These are phyloP conservation scores for Amoebophrya sp. DNA, from an alignment of 169 alveolate species.

Conservation along the genomic window DNA sequence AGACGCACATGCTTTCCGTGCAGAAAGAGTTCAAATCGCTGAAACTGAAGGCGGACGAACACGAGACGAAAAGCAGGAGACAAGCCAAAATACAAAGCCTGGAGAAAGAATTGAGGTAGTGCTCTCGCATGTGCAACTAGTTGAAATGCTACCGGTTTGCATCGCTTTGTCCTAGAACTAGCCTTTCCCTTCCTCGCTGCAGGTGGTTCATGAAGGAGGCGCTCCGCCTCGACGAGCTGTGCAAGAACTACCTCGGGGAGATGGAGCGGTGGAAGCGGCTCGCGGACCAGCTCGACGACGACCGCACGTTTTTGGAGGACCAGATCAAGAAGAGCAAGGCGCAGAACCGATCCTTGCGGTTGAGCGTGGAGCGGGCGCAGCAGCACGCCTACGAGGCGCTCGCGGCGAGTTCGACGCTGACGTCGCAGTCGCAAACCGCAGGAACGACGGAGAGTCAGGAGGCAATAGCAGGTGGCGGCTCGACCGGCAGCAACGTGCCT, in stretches of 20 bases:
- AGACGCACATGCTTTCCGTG: not conserved
- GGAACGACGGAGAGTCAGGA: not conserved
- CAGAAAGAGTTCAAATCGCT: not conserved
- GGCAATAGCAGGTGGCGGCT: not conserved
- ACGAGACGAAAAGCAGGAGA: not conserved
- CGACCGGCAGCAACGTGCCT: not conserved
- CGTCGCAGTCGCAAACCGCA: not conserved
- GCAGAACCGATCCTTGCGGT: not conserved
- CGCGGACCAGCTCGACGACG: not conserved
- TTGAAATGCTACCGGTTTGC: too few species aligned
- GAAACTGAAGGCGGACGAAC: not conserved
- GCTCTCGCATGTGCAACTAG: too few species aligned
- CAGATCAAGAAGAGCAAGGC: not conserved
- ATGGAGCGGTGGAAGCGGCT: not conserved
- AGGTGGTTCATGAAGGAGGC: not conserved
- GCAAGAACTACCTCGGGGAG: not conserved
- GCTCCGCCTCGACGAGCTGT: not conserved
- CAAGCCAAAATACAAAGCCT: not conserved
- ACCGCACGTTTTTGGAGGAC: not conserved
- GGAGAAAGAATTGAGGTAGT: not conserved
- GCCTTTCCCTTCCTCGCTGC: too few species aligned
- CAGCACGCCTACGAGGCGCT: not conserved
- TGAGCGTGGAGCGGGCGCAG: not conserved
- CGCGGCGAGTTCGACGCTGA: not conserved
- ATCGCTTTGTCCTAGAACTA: too few species aligned